Percentiles rank a stretch among this genome's conserved stretches.
These are phyloP conservation scores for Hypoxylon intermedium DNA, from an alignment of 495 filamentous ascomycete genomes.

Conservation along the genomic window DNA sequence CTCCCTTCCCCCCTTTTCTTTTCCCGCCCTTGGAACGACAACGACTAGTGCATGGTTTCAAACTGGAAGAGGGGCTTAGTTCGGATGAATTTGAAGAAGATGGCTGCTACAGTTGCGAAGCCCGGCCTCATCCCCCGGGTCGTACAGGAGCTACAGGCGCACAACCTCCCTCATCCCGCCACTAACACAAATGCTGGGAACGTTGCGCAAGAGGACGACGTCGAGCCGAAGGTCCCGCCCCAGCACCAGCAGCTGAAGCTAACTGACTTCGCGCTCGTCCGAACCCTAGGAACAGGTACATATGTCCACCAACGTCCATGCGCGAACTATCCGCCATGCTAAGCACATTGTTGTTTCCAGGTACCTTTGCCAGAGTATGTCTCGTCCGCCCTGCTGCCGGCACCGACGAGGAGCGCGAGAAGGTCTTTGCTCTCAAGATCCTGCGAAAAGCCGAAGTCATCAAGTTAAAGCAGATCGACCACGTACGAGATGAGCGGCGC, in stretches of 20 bases:
- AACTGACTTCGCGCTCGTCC: constrained; percentile 82
- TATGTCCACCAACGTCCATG: constrained; percentile 7
- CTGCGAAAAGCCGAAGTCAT: constrained; percentile 87
- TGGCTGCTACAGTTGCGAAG: constrained; percentile 43
- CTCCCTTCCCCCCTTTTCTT: not conserved
- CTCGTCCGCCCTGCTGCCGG: constrained; percentile 70
- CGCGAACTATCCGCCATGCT: constrained; percentile 18
- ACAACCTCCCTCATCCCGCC: constrained; percentile 12
- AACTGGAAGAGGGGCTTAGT: not conserved
- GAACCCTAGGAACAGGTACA: constrained; percentile 88
- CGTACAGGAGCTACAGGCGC: constrained; percentile 38
- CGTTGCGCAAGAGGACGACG: constrained; percentile 23
- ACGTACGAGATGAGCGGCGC: constrained; percentile 91
- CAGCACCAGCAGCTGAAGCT: constrained; percentile 51
- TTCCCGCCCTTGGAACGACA: not conserved
- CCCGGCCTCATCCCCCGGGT: constrained; percentile 35
- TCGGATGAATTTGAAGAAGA: constrained; percentile 40
- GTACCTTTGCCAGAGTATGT: constrained; percentile 96
- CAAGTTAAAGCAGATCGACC: constrained; percentile 95
- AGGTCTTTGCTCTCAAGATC: constrained; percentile 93
- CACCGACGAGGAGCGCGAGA: constrained; percentile 62
- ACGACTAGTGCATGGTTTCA: constrained; percentile 5
- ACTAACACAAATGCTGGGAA: constrained; percentile 16
- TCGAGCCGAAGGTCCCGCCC: constrained; percentile 41
- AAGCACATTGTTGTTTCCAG: constrained; percentile 55